Evolutionary conservation across 768 basidiomycete species (phyloP).

Genomic region (Collybia mongolica): DNA sequence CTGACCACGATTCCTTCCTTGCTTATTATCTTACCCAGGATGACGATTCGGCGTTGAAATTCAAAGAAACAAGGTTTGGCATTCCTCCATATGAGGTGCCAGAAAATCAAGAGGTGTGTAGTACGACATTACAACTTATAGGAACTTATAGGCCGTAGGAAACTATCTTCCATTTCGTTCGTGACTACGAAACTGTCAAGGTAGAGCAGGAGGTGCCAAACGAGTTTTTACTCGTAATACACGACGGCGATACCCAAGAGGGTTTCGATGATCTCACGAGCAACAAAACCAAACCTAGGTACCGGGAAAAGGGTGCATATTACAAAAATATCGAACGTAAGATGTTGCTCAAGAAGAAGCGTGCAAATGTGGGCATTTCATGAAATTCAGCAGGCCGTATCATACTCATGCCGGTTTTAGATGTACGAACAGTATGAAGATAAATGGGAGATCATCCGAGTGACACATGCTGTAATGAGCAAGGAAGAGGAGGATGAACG

Average conservation of each 20-base stretch:
- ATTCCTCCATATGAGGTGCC: conserved; percentile 43
- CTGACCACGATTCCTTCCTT: conserved; percentile 85
- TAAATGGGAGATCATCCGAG: conserved; percentile 80
- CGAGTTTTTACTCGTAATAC: conserved; percentile 76
- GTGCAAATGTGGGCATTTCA: conserved; percentile 60
- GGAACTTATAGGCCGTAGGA: conserved; percentile 35
- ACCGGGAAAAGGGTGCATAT: conserved; percentile 67
- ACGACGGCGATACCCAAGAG: conserved; percentile 48
- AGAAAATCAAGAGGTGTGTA: conserved; percentile 54
- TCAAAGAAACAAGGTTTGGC: conserved; percentile 56
- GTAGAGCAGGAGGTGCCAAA: conserved; percentile 85
- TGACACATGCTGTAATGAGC: conserved; percentile 69
- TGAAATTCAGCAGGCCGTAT: background rate
- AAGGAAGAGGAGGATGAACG: conserved; percentile 76
- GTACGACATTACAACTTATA: background rate
- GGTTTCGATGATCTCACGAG: conserved; percentile 34
- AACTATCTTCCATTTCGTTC: conserved; percentile 71
- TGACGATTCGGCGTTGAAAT: conserved; percentile 64
- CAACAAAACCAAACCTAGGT: conserved; percentile 21
- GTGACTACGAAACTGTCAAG: conserved; percentile 87
- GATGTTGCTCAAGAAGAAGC: conserved; percentile 84
- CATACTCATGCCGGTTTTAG: conserved; percentile 30
- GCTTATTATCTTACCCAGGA: conserved; percentile 81
- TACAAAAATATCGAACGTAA: conserved; percentile 90
- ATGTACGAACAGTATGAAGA: conserved; percentile 71